Evolutionary conservation across 257 asterid species (phyloP), one percentile per base, ranked within the genome.

Genomic region (Mentha longifolia): DNA sequence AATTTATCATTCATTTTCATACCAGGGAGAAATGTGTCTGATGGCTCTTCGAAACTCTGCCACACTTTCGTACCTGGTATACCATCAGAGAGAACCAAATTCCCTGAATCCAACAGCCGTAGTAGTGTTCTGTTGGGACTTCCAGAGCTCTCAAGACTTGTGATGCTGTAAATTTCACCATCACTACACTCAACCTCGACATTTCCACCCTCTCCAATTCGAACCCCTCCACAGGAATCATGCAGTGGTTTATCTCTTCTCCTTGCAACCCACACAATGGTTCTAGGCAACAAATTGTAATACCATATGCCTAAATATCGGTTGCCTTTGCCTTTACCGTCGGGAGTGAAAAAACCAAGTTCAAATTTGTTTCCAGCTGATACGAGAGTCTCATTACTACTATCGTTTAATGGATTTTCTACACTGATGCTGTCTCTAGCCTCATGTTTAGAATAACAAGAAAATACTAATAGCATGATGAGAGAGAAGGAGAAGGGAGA

Each of bases 281-380:
- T 80, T 55, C 37, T 30, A 6, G 79, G 80, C 5, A 8, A 1
- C 56, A 13, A 5, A 7, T 42, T 10, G 64, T 58, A 35, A 65
- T 84, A 84, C 89, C 89, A 87, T 67, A 87, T 70, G 9, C 89
- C 92, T 7, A 84, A 80, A 57, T 70, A 87, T 49, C 8, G 76
- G 6, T 35, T 39, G 45, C 45, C 45, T 35, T 35, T 35, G 11
- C 10, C 45, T 6, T 39, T 39, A 39, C 9, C 45, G 3, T 70
- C 72, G 41, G 78, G 65, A 60, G 68, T n/a, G 15, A 80, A 87
- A 68, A 84, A 78, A 42, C 92, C 89, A 30, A 87, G 72, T 28
- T 82, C 84, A 37, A 84, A 87, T 50, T 0, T 75, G 16, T 47
- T 59, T 28, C 81, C 85, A 39, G 68, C 69, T 35, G 89, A 86